phyloP scores from a whole-genome alignment of 2,329 filamentous ascomycete genomes.

The Onygenales sp. region DNA sequence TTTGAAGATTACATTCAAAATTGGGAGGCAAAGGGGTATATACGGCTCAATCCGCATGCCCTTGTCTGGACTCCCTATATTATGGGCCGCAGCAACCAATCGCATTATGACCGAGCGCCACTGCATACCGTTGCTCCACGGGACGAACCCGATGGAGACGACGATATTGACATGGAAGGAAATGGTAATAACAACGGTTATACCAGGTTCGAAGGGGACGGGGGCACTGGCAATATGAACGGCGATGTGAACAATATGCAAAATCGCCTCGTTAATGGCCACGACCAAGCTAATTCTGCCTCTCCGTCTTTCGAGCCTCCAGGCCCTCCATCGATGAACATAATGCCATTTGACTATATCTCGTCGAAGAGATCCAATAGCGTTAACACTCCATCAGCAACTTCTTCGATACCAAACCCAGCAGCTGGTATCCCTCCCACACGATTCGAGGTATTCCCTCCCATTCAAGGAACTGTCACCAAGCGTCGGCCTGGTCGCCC shows the following conservation, averaged over 20 bases:
- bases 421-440: constrained; percentile 30
- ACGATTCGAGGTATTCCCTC: constrained; percentile 35
- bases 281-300: neutral
- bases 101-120: constrained; percentile 73
- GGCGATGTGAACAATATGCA: neutral
- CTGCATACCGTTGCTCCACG: constrained; percentile 80
- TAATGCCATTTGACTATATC: constrained; percentile 13
- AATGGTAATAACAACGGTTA: constrained; percentile 5
- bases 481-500: constrained; percentile 31
- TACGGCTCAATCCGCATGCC: constrained; percentile 68
- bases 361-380: constrained; percentile 18
- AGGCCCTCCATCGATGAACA: constrained; percentile 21
- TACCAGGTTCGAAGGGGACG: constrained; percentile 10
- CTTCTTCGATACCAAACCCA: constrained; percentile 16
- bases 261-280: constrained; percentile 4
- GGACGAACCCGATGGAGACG: constrained; percentile 55
- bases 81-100: constrained; percentile 78
- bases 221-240: constrained; percentile 5
- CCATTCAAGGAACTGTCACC: constrained; percentile 25
- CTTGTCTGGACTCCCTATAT: constrained; percentile 95
- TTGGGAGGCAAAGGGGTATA: constrained; percentile 81
- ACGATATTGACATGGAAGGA: constrained; percentile 12
- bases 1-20: constrained; percentile 81
- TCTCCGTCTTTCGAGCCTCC: constrained; percentile 8
- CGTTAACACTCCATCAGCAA: constrained; percentile 12